phyloP scores from a whole-genome alignment of 768 basidiomycete species.

The Rhodosporidiobolus odoratus region DNA sequence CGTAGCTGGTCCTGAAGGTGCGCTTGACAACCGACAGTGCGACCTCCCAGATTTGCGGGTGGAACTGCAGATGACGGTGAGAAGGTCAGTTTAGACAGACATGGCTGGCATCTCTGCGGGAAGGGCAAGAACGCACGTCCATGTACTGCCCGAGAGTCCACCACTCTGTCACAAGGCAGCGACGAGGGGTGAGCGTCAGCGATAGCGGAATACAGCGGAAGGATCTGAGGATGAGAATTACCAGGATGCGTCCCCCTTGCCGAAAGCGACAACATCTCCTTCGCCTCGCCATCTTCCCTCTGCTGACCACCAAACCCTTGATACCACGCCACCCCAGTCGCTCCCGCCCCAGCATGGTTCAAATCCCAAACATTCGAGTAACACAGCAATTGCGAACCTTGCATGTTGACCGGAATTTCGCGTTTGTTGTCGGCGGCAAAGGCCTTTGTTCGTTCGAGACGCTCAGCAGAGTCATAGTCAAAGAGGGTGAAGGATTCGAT shows the following conservation, averaged over 20 bases:
- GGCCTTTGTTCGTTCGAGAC: neutral
- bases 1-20: neutral
- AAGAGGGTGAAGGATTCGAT: conserved; percentile 17
- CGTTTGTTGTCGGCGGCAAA: conserved; percentile 9
- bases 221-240: neutral
- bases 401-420: conserved; percentile 21
- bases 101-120: neutral
- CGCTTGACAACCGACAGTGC: conserved; percentile 1
- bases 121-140: conserved; percentile 11
- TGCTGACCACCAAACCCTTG: conserved; percentile 18
- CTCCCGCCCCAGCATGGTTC: conserved; percentile 9
- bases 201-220: neutral
- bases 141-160: conserved; percentile 33
- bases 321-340: conserved; percentile 4
- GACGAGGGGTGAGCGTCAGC: neutral
- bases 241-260: conserved; percentile 25
- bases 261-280: conserved; percentile 15
- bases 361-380: conserved; percentile 30
- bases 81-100: neutral
- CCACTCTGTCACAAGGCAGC: conserved; percentile 4
- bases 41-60: conserved; percentile 23
- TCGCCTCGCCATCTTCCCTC: neutral
- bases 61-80: conserved; percentile 1
- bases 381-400: conserved; percentile 22
- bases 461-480: conserved; percentile 18